A percentile compares a stretch with the other conserved stretches of the same genome.
phyloP scores from a whole-genome alignment of 805 yeast genomes.

The Nakazawaea wyomingensis region DNA sequence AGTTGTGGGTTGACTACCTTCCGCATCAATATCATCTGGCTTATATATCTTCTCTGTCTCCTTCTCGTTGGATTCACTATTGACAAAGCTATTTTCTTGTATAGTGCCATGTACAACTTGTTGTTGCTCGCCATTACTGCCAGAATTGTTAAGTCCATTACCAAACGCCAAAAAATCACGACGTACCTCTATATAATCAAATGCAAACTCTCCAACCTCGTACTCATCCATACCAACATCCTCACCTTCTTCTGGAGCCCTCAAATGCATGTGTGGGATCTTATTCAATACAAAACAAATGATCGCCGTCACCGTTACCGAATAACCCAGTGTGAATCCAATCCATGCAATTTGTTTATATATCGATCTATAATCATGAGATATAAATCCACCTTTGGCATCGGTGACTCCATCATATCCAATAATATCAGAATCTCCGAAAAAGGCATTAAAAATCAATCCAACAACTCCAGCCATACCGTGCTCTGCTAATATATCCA shows the following conservation, averaged over 20 bases:
- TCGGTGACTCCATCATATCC: conserved; percentile 85
- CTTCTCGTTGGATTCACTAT: conserved; percentile 10
- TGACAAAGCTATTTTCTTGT: conserved; percentile 5
- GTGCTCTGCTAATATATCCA: conserved; percentile 98
- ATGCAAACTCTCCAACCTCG: conserved; percentile 98
- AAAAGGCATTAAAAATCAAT: conserved; percentile 78
- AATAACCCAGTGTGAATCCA: conserved; percentile 69
- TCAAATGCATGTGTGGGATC: conserved; percentile 76
- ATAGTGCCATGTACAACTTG: conserved; percentile 7
- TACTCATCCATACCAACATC: conserved; percentile 91
- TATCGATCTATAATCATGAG: conserved; percentile 86
- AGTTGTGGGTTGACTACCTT: not conserved
- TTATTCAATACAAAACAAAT: conserved; percentile 68
- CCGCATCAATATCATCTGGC: conserved; percentile 1
- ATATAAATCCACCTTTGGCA: conserved; percentile 80
- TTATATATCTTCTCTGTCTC: conserved; percentile 7
- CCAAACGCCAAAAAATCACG: conserved; percentile 71
- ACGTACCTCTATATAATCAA: conserved; percentile 94
- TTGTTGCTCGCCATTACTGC: too few relatives aligned
- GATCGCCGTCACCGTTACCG: conserved; percentile 69
- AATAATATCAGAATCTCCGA: conserved; percentile 82
- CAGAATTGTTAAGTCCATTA: not conserved
- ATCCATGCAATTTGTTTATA: conserved; percentile 86
- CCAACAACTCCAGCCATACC: conserved; percentile 95
- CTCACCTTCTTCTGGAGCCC: conserved; percentile 83